phyloP scores from a whole-genome alignment of 768 basidiomycete species.

The Cubamyces lactineus region DNA sequence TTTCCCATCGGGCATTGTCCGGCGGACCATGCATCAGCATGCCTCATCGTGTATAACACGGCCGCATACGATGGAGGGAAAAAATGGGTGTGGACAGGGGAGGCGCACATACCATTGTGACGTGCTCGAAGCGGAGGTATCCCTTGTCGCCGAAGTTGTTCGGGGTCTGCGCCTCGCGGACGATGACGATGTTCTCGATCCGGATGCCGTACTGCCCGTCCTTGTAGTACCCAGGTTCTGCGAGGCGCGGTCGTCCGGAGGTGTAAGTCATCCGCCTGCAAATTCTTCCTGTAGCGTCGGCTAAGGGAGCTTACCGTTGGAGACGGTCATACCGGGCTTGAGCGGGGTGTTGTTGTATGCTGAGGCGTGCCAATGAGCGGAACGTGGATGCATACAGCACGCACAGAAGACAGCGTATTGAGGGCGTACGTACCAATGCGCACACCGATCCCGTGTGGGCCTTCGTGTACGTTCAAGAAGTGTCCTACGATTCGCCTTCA shows the following conservation, averaged over 20 bases:
- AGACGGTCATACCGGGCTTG: constrained; percentile 87
- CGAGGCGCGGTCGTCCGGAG: background rate
- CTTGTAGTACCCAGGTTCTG: constrained; percentile 90
- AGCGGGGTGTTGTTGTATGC: constrained; percentile 72
- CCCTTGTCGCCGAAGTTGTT: constrained; percentile 82
- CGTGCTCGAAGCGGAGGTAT: constrained; percentile 81
- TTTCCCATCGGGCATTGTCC: constrained; percentile 82
- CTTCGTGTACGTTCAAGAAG: constrained; percentile 94
- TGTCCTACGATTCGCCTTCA: constrained; percentile 45
- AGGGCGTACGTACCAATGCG: constrained; percentile 42
- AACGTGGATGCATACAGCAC: too few species aligned
- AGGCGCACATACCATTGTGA: constrained; percentile 71
- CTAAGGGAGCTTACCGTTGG: constrained; percentile 58
- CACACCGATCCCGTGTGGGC: constrained; percentile 66
- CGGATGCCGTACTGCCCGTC: constrained; percentile 93
- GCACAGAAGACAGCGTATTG: background rate
- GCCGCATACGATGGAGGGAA: too few species aligned
- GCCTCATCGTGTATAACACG: too few species aligned
- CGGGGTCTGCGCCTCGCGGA: constrained; percentile 67
- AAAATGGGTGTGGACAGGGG: background rate
- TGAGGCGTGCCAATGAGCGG: constrained; percentile 24
- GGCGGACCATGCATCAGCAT: too few species aligned
- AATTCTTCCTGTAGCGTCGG: background rate
- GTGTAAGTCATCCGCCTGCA: background rate
- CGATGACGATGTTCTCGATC: constrained; percentile 87